Evolutionary conservation across 306 rosid genomes (phyloP).

Genomic region (Casuarina equisetifolia): DNA sequence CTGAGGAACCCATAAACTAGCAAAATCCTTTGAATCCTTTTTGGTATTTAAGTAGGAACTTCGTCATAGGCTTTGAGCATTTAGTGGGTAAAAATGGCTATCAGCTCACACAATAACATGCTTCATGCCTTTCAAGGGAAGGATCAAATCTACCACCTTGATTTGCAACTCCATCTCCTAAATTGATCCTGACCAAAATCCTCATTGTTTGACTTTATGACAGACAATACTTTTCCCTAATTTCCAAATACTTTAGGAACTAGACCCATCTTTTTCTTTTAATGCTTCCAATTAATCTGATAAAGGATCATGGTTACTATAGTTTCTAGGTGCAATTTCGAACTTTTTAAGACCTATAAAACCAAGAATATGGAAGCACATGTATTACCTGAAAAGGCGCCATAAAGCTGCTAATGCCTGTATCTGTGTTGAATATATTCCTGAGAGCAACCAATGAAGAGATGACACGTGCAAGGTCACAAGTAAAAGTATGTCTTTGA

Average conservation of each 20-base stretch:
- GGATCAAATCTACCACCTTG: neutral
- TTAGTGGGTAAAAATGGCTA: no score
- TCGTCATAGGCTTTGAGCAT: no score
- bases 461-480: conserved; percentile 73
- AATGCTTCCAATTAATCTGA: neutral
- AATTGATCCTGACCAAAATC: neutral
- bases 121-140: neutral
- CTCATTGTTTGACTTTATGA: neutral
- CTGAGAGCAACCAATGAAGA: conserved; percentile 84
- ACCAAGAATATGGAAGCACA: conserved; percentile 10
- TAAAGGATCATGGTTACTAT: neutral
- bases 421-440: conserved; percentile 80
- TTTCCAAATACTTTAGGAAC: neutral
- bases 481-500: conserved; percentile 62
- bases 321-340: neutral
- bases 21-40: no score
- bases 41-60: no score
- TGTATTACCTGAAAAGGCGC: conserved; percentile 86
- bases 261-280: neutral
- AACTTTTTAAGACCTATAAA: neutral
- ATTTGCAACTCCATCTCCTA: neutral
- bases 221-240: neutral
- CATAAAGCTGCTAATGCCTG: conserved; percentile 87
- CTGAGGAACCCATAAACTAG: no score
- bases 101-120: no score